Conservation (phyloP, 345 rosid species). For the Cochlearia excelsa region DNA sequence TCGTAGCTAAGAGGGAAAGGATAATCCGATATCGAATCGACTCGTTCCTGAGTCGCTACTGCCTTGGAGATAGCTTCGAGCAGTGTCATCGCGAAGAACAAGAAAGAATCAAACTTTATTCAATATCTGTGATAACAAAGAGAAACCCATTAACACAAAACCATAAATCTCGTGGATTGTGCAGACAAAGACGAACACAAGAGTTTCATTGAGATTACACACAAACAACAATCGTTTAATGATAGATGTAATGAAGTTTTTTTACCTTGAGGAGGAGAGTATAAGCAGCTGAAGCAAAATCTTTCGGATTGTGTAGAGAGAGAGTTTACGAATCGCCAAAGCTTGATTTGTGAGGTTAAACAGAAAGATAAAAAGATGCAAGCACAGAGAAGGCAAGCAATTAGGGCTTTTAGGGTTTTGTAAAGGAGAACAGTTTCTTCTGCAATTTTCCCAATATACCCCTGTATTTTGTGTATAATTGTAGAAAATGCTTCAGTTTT, state of each 20-base stretch:
- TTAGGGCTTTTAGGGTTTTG: conserved; percentile 35
- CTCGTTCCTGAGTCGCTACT: conserved; percentile 33
- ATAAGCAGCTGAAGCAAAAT: too few relatives aligned
- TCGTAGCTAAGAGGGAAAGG: conserved; percentile 61
- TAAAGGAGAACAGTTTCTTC: conserved; percentile 1
- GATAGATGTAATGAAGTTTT: not conserved
- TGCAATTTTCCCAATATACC: conserved; percentile 18
- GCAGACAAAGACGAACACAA: not conserved
- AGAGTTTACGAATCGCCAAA: conserved; percentile 7
- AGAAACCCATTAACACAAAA: conserved; percentile 11
- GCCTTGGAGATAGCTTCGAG: conserved; percentile 66
- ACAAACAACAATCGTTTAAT: not conserved
- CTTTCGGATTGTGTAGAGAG: not conserved
- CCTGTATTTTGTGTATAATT: not conserved
- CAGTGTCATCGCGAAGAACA: conserved; percentile 46
- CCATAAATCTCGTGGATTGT: conserved; percentile 1
- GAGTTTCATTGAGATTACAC: not conserved
- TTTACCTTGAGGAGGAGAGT: conserved; percentile 8
- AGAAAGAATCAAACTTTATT: conserved; percentile 14
- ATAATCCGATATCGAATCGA: conserved; percentile 41
- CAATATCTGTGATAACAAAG: conserved; percentile 31
- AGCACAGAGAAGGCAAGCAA: not conserved
- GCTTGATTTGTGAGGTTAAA: conserved; percentile 5
- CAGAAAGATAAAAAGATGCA: not conserved
- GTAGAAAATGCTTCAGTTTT: too few relatives aligned